Base-by-base conservation (phyloP, 2,329 filamentous ascomycete species). In the Neonectria faginata region DNA sequence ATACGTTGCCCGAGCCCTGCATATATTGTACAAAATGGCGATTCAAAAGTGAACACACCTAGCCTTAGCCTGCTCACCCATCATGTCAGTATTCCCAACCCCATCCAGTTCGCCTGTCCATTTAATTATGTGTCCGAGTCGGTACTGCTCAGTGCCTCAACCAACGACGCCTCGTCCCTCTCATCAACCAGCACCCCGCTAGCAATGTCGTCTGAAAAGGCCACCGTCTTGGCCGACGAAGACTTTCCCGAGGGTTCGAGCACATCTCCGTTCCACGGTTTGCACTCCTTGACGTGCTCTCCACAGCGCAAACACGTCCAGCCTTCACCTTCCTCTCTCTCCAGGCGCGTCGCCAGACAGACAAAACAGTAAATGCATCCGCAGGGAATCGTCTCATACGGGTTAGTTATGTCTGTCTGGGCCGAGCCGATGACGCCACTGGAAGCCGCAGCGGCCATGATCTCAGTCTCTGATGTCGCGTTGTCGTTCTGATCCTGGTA, bases 321-420 rank as follows among this genome's bases (percentile, higher is more conserved):
- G 2, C 95, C 95, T 75, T 97, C 93, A 33, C 95, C 96, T 77
- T 97, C 95, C 79, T 98, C 95, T 5, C 91, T 89, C 79, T 97
- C 95, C 47, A 99, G 85, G 64, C 92, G 89, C 62, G 94, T 93
- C 3, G 94, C 93, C n/a, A 98, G 80, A 75, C 96, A 99, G 18
- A 97, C 93, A 76, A 97, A 99, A 79, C 96, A 99, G 81, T 98
- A 99, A 64, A 97, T 85, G 78, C 94, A 97, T 0, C 92, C 92
- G 74, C 96, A 99, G 0, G 93, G 91, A 2, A 94, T 88, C 0
- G 94, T 89, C 80, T 97, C 93, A 77, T 99, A 99, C 0, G 96
- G 94, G 76, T 98, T 99, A 5, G 95, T 97, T 66, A 98, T 91
- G 74, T 98, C 96, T 0, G 94, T 97, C 69, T 94, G 91, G 7